Conservation (phyloP, 768 basidiomycete genomes). For the Psilocybe subaeruginosa region DNA sequence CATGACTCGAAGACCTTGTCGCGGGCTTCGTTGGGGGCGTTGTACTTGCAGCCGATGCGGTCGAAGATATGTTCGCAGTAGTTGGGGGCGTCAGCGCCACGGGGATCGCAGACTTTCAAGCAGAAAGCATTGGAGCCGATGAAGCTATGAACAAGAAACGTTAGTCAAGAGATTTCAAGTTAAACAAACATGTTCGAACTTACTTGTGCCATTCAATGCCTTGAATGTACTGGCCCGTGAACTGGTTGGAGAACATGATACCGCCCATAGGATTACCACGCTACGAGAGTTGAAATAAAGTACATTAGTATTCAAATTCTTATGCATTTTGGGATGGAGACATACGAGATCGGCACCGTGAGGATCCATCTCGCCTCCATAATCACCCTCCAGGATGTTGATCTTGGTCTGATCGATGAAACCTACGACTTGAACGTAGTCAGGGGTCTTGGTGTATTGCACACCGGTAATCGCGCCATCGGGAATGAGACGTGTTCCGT, state of each 20-base stretch:
- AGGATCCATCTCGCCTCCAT: conserved; percentile 79
- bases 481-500: conserved; percentile 75
- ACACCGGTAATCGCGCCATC: conserved; percentile 63
- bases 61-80: conserved; percentile 77
- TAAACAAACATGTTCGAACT: conserved; percentile 19
- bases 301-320: not conserved
- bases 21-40: conserved; percentile 69
- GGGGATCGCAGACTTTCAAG: conserved; percentile 67
- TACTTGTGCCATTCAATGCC: conserved; percentile 74
- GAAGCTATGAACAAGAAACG: conserved; percentile 59
- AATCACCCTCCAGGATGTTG: conserved; percentile 56
- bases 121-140: conserved; percentile 63
- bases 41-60: conserved; percentile 75
- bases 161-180: not conserved
- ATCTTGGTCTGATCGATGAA: conserved; percentile 66
- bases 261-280: conserved; percentile 83
- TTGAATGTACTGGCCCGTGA: conserved; percentile 51
- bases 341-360: conserved; percentile 64
- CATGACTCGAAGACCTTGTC: conserved; percentile 67
- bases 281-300: conserved; percentile 33
- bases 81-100: conserved; percentile 44
- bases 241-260: conserved; percentile 64
- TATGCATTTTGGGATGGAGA: conserved; percentile 24
- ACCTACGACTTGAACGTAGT: conserved; percentile 67
- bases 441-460: conserved; percentile 63